Evolutionary conservation across 2,329 filamentous ascomycete genomes (phyloP), one percentile per base, ranked within the genome.

Genomic region (Paecilomyces variotii): DNA sequence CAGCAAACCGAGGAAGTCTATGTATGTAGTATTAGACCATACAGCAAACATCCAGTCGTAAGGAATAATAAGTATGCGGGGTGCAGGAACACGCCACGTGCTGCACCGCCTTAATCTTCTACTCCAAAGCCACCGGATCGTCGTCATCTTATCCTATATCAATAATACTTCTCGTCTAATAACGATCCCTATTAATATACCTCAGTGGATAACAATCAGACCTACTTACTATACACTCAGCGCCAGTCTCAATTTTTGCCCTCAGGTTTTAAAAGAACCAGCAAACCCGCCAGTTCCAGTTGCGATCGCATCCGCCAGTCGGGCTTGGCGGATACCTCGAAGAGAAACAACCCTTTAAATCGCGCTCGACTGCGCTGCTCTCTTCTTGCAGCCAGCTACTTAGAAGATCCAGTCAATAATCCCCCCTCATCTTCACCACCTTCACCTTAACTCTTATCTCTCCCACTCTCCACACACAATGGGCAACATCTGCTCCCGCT

Each of bases 401-500:
- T n/a, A n/a, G 19, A 19, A 7, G 35, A 45, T 45, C n/a, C 49
- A 52, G 10, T 49, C 26, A 11, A 55, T 26, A 19, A 19, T 19
- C 19, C 19, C 19, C 55, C 58, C 51, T 54, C 28, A 34, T 55
- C 49, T 24, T 27, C 51, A 51, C 59, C 56, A 59, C 53, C 60
- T 50, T 53, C 55, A 19, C 19, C 19, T 1, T 19, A 1, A 19
- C 19, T 19, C 19, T 19, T 32, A 55, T 39, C n/a, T 14, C 51
- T 57, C 19, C 19, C 19, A 30, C 51, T 58, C 26, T 56, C 57
- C 30, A 49, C 30, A 49, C 30, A 73, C 60, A 63, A 96, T 97
- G 92, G 92, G 92, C 60, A 93, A 91, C 73, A 82, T 91, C 76
- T 96, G 90, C 79, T 89, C 90, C 71, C 91, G 90, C 73, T 82